Evolutionary conservation across 306 rosid species (phyloP).

Genomic region (Quercus wislizeni): DNA sequence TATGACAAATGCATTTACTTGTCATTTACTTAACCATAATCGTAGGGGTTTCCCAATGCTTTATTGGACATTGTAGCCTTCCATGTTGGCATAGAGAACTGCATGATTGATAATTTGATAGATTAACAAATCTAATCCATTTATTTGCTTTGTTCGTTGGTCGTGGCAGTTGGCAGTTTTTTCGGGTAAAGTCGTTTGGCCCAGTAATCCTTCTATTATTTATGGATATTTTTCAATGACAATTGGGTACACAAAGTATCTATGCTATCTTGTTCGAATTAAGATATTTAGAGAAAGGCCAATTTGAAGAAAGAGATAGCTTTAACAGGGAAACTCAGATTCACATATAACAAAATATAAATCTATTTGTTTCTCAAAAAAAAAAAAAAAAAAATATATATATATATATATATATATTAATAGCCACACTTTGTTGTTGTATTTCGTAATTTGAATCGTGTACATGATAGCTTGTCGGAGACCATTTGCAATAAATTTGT

Average conservation of each 20-base stretch:
- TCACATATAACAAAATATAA: not conserved
- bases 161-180: slow-evolving; percentile 63
- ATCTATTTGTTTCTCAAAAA: too few species aligned
- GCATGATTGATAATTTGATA: slow-evolving; percentile 28
- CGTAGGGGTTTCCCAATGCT: slow-evolving; percentile 9
- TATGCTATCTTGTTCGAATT: slow-evolving; percentile 15
- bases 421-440: too few species aligned
- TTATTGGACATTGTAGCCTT: slow-evolving; percentile 27
- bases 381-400: too few species aligned
- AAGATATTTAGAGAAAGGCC: slow-evolving; percentile 15
- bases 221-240: slow-evolving; percentile 31
- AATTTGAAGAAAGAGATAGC: slow-evolving; percentile 12
- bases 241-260: slow-evolving; percentile 25
- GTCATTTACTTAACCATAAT: not conserved
- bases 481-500: too few species aligned
- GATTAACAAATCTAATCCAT: slow-evolving; percentile 11
- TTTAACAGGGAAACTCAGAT: not conserved
- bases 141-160: slow-evolving; percentile 32
- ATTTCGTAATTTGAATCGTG: too few species aligned
- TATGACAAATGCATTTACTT: slow-evolving; percentile 30
- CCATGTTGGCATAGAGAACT: slow-evolving; percentile 22
- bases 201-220: slow-evolving; percentile 33
- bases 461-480: too few species aligned
- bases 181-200: slow-evolving; percentile 57
- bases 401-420: too few species aligned